Conservation (phyloP, 2,329 filamentous ascomycete genomes). For the Fusarium sp. region DNA sequence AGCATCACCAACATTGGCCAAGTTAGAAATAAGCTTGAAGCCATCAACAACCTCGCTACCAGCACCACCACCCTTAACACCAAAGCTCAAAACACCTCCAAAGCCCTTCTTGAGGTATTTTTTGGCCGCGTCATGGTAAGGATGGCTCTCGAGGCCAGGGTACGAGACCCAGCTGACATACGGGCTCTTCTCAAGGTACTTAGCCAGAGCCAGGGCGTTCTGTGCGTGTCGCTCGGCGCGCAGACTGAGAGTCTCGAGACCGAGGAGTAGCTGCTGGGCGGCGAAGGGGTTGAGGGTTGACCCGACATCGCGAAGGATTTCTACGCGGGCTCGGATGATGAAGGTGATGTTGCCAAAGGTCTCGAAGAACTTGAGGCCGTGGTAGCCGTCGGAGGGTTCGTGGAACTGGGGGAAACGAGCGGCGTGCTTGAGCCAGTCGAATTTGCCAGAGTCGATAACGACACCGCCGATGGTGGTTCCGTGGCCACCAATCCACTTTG, state of each 20-base stretch:
- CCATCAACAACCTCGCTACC: conserved; percentile 91
- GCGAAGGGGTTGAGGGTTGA: conserved; percentile 88
- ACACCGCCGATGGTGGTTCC: conserved; percentile 92
- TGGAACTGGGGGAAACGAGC: conserved; percentile 92
- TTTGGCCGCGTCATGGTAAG: conserved; percentile 83
- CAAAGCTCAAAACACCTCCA: conserved; percentile 92
- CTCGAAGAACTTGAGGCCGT: conserved; percentile 94
- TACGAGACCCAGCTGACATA: conserved; percentile 96
- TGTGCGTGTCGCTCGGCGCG: conserved; percentile 87
- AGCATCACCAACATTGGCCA: conserved; percentile 95
- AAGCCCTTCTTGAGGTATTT: conserved; percentile 88
- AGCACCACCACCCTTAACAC: conserved; percentile 87
- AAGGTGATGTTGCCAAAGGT: conserved; percentile 87
- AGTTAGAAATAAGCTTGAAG: conserved; percentile 94
- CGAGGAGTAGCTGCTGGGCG: conserved; percentile 90
- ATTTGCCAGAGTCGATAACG: conserved; percentile 89
- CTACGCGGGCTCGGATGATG: conserved; percentile 86
- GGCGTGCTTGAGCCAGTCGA: conserved; percentile 89
- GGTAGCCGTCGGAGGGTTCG: conserved; percentile 89
- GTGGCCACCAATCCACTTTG: conserved; percentile 97
- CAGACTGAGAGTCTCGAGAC: conserved; percentile 89
- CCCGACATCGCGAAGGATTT: conserved; percentile 90
- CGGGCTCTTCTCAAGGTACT: conserved; percentile 84
- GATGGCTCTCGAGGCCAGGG: conserved; percentile 85
- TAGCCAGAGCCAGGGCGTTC: conserved; percentile 84